Base-by-base conservation (phyloP, 805 yeast genomes). In the Candida ortonii region DNA sequence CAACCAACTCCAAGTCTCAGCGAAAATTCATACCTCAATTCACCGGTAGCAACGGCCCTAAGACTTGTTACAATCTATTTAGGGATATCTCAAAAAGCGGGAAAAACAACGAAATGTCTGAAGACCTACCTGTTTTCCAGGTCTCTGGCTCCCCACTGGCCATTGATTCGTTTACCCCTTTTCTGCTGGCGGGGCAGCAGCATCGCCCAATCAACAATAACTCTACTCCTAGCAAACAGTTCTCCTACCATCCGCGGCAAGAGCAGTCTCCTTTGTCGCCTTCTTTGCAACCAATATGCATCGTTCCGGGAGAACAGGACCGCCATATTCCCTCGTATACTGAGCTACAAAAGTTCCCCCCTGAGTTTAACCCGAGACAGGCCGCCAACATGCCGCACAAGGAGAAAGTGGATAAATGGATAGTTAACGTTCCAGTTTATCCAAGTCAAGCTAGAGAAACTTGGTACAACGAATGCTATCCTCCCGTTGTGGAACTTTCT, bases 361-460 rank as follows among this genome's bases (percentile, higher is more conserved):
- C 61, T 1, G 49, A 51, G 10, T 81, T 83, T 50, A 70, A 80
- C 39, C 90, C 90, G 9, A 65, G 86, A 49, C 58, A 59, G 19
- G 76, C 78, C 3, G 61, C 70, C 7, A 78, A 76, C 53, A 82
- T 84, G 88, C 68, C 77, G 1, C 73, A 69, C 42, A 63, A 59
- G 30, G 90, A 84, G 48, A 84, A 83, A 48, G 84, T 84, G 1
- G 65, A 65, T 23, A 60, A 55, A 6, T 84, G 93, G 93, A 70
- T 84, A 22, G 60, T 62, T 3, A 64, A 67, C 18, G 69, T 84
- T 3, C 89, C 89, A 1, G 51, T 67, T 7, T 65, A 59, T 32
- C 50, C 60, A 0, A 42, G 55, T 13, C 47, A 41, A n/a, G 29
- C 25, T 15, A 50, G 31, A 5, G 39, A 45, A 5, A 43, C 32